These are phyloP conservation scores for Trichoderma pleuroti DNA, from an alignment of 2,329 filamentous ascomycete species.

Conservation along the genomic window DNA sequence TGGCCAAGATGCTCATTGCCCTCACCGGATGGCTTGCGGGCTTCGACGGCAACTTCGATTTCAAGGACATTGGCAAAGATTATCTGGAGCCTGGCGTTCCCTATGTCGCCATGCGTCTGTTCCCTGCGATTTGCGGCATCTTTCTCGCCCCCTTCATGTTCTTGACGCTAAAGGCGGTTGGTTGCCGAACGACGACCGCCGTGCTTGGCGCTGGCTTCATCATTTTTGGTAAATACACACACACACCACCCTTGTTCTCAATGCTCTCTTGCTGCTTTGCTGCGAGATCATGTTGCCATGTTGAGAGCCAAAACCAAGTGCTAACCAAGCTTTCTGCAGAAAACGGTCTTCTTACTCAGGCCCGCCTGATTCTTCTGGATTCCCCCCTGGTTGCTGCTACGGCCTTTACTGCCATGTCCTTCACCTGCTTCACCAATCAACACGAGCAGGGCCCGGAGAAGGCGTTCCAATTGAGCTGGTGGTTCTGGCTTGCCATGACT, in stretches of 20 bases:
- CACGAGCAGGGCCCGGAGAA: conserved; percentile 87
- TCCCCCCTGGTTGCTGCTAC: conserved; percentile 92
- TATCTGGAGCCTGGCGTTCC: conserved; percentile 92
- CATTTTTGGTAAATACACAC: conserved; percentile 71
- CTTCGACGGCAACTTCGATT: conserved; percentile 94
- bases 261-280: not conserved
- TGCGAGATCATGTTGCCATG: not conserved
- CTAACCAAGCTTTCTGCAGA: conserved; percentile 52
- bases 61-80: conserved; percentile 99
- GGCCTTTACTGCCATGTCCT: conserved; percentile 83
- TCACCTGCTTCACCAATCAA: conserved; percentile 92
- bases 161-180: conserved; percentile 84
- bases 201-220: conserved; percentile 79
- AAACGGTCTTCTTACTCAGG: conserved; percentile 93
- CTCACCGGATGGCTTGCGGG: conserved; percentile 92
- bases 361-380: conserved; percentile 91
- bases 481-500: conserved; percentile 92
- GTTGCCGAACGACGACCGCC: conserved; percentile 83
- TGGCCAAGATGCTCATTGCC: conserved; percentile 95
- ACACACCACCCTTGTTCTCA: not conserved
- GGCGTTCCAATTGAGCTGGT: conserved; percentile 88
- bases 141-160: conserved; percentile 90
- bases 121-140: conserved; percentile 86
- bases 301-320: not conserved
- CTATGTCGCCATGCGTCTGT: conserved; percentile 94